Conservation (phyloP, 345 rosid genomes). For the Chamaenerion angustifolium region DNA sequence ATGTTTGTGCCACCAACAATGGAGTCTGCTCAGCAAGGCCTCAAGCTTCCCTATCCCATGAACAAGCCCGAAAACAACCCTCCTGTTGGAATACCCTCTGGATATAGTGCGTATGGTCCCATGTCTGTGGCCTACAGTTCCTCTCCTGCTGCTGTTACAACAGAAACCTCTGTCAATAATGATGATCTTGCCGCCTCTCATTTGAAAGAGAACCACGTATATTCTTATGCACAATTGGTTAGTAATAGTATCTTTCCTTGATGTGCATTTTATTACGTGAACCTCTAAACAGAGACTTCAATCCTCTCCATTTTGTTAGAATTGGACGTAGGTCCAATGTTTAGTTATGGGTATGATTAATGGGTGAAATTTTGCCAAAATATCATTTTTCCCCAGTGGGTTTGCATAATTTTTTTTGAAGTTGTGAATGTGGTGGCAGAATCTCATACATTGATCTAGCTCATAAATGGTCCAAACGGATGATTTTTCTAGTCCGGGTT, state of each 20-base stretch:
- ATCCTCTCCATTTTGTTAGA: no score
- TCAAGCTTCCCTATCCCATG: slow-evolving; percentile 34
- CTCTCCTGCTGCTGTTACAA: slow-evolving; percentile 23
- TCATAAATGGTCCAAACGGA: no score
- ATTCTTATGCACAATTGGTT: slow-evolving; percentile 43
- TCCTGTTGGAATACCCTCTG: slow-evolving; percentile 34
- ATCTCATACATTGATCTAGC: no score
- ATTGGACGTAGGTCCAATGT: no score
- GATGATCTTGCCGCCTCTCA: slow-evolving; percentile 46
- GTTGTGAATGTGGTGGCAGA: no score
- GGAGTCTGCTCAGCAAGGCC: slow-evolving; percentile 28
- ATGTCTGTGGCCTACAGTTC: slow-evolving; percentile 31
- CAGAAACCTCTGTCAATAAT: slow-evolving; percentile 28
- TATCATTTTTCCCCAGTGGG: no score
- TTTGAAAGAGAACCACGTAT: slow-evolving; percentile 38
- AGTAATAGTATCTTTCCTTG: slow-evolving; percentile 8
- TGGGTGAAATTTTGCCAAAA: no score
- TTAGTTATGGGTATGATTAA: no score
- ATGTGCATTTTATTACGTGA: no score
- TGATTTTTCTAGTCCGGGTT: no score
- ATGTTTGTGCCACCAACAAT: slow-evolving; percentile 29
- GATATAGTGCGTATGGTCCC: slow-evolving; percentile 34
- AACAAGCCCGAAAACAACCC: slow-evolving; percentile 36
- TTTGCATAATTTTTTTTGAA: no score
- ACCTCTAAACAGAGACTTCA: no score